Percentiles rank a stretch among this genome's conserved stretches.
Conservation (phyloP, 352 stramenopile species). For the Phytopythium kandeliae region DNA sequence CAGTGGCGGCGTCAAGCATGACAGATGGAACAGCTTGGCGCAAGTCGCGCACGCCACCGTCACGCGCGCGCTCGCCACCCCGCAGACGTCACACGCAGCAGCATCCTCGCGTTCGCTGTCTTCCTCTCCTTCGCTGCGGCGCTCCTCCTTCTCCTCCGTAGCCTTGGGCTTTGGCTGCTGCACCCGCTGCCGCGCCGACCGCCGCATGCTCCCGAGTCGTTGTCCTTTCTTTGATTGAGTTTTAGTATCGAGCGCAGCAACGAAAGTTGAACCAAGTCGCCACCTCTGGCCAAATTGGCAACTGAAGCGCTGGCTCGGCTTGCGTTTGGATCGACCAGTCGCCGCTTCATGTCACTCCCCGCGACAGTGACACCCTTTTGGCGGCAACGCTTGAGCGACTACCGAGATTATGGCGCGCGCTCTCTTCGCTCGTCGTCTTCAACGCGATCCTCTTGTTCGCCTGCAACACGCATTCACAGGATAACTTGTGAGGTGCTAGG, state of each 20-base stretch:
- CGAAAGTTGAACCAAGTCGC: background rate
- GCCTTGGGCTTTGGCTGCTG: background rate
- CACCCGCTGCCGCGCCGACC: constrained; percentile 1
- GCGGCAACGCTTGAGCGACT: background rate
- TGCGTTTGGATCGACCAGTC: no score
- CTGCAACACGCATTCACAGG: no score
- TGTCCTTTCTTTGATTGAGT: background rate
- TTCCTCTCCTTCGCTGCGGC: constrained; percentile 3
- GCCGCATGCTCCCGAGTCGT: background rate
- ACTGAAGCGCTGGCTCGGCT: background rate
- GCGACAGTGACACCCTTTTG: no score
- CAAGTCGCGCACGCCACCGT: constrained; percentile 39
- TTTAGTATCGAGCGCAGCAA: background rate
- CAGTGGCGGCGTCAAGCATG: constrained; percentile 46
- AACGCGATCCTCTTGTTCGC: no score
- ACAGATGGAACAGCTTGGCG: constrained; percentile 37
- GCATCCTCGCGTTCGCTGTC: constrained; percentile 3
- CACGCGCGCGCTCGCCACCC: constrained; percentile 29
- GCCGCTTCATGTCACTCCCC: no score
- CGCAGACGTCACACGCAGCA: constrained; percentile 32
- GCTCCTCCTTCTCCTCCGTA: background rate
- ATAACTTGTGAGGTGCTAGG: no score
- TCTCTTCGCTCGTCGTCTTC: no score
- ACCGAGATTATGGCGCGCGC: constrained; percentile 1
- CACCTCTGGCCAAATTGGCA: background rate